These are phyloP conservation scores for Phialophora chinensis DNA, from an alignment of 2,329 filamentous ascomycete species.

Conservation along the genomic window DNA sequence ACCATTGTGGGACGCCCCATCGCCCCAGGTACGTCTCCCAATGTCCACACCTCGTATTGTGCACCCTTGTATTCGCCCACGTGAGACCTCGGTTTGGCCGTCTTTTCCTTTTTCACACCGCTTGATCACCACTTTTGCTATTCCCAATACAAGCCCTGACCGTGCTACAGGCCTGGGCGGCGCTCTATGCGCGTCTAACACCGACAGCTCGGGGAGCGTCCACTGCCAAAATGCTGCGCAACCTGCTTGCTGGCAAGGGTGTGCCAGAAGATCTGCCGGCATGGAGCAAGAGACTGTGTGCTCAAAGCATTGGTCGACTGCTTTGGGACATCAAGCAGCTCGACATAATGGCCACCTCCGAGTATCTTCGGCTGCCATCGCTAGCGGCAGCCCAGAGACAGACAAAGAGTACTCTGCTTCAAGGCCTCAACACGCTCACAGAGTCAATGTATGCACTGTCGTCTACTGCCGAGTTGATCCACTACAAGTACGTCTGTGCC, in stretches of 20 bases:
- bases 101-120: background rate
- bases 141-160: background rate
- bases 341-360: constrained; percentile 32
- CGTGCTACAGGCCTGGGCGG: constrained; percentile 28
- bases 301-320: constrained; percentile 34
- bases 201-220: constrained; percentile 27
- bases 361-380: constrained; percentile 30
- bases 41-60: background rate
- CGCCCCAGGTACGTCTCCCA: background rate
- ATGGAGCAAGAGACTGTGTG: constrained; percentile 34
- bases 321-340: constrained; percentile 36
- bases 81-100: background rate
- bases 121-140: background rate
- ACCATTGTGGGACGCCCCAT: constrained; percentile 31
- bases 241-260: constrained; percentile 27
- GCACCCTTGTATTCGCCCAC: background rate
- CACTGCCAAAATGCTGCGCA: constrained; percentile 30
- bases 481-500: constrained; percentile 33
- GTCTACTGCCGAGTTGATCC: constrained; percentile 32
- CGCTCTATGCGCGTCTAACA: constrained; percentile 25
- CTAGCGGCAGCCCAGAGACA: constrained; percentile 33
- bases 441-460: constrained; percentile 30
- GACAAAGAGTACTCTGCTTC: constrained; percentile 31
- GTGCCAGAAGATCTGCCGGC: constrained; percentile 30
- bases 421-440: constrained; percentile 30